Base-by-base conservation (phyloP, 2,329 filamentous ascomycete species). In the Laburnicola sp. region DNA sequence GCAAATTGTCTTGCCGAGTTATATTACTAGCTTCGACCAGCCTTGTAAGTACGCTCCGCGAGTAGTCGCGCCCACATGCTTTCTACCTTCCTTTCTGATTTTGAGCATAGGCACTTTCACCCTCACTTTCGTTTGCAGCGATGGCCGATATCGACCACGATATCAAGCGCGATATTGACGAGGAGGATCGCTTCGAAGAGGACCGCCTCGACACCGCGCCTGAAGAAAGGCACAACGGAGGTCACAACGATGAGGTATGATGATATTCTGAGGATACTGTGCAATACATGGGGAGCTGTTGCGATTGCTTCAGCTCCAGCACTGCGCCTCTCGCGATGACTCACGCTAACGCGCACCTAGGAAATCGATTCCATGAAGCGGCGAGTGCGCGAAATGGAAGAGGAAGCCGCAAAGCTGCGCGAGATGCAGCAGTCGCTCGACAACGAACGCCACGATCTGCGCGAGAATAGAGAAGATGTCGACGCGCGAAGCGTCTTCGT, bases 401-500 rank as follows among this genome's bases (percentile, higher is more conserved):
- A 85, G 22, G 83, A 87, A 62, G 81, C 78, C 1, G 71, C 75
- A 4, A 80, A 80, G 60, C 75, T 86, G 6, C 79, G 80, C 27
- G 75, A 77, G 6, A 78, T 84, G 76, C 79, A 83, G 38, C 80
- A 78, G 11, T 80, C 64, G 47, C 82, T 97, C 56, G 93, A 97
- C 72, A 86, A 92, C 71, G 88, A 94, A 66, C 86, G 85, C 57
- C 86, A 91, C 59, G 89, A 89, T 63, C 81, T 94, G 55, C 85
- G 88, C 60, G 94, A 97, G 71, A 91, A 92, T 78, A 96, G 95
- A 76, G 92, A 97, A 73, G 95, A 97, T 62, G 86, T 99, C 53
- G 94, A 99, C 76, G 87, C 87, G 61, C 87, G 94, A 67, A 97
- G 91, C 76, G 91, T 99, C 75, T 99, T 99, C 73, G 94, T 99